Evolutionary conservation across 2,329 filamentous ascomycete genomes (phyloP), one percentile per base, ranked within the genome.

Genomic region (Fusarium mangiferae): DNA sequence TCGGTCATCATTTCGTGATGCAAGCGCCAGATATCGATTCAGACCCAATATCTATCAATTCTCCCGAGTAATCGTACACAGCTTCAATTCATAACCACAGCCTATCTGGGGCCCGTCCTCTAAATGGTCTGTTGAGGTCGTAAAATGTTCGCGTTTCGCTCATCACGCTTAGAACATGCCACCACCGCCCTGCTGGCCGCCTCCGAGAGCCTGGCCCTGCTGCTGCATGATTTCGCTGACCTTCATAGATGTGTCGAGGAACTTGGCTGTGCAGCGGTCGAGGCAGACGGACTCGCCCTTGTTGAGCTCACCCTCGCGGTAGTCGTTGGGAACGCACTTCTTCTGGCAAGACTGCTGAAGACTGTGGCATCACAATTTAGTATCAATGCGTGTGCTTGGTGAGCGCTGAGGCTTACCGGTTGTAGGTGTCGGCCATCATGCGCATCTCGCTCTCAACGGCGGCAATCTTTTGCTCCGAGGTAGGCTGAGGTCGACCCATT

Each of bases 211-310:
- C 80, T 91, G 90, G 55, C 93, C 94, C 84, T 97, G 93, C 75
- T 92, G 91, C 86, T 98, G 95, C 91, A 98, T 95, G 86, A 97
- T 94, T 86, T 98, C 95, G 80, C 93, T 96, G 68, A 98, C 94
- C 88, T 98, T 98, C 88, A 98, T 91, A 84, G 98, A 97, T 80
- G 98, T 95, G 79, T 98, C 96, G 86, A 99, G 98, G 88, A 98
- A 99, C 88, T 99, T 99, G 81, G 93, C 90, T 66, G 97, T 94
- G 86, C 97, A 99, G 81, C 96, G 94, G 87, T 99, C 96, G 78
- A 99, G 91, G 87, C 97, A 99, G 79, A 99, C 96, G 78, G 93
- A 95, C 86, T 99, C 96, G 88, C 95, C 97, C 88, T 99, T 99
- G 90, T 98, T 98, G 80, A 99, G 91, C 79, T 99, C 96, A 83